Evolutionary conservation across 2,329 filamentous ascomycete genomes (phyloP).

Genomic region (Paecilomyces niveus): DNA sequence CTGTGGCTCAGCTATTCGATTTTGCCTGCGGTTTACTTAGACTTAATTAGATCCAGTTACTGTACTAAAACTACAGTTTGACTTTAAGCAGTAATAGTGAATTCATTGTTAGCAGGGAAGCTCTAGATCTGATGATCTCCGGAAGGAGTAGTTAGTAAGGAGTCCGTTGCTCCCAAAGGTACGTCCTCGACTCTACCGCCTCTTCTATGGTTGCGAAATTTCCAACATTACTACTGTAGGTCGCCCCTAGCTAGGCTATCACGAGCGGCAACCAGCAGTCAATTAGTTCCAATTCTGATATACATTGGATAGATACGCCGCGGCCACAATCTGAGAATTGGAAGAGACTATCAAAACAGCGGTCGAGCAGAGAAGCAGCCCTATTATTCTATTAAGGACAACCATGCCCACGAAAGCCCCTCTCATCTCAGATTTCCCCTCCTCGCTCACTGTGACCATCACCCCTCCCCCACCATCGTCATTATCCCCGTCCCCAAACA

Average conservation of each 20-base stretch:
- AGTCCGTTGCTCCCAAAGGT: neutral
- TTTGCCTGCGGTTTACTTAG: neutral
- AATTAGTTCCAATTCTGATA: neutral
- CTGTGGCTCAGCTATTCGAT: neutral
- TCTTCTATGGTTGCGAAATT: neutral
- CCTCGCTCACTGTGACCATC: constrained; percentile 32
- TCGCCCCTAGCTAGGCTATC: too few relatives aligned
- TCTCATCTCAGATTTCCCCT: constrained; percentile 40
- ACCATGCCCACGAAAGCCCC: constrained; percentile 32
- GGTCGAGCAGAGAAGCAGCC: neutral
- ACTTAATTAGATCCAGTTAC: neutral
- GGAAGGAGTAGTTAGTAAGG: neutral
- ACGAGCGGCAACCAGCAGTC: neutral
- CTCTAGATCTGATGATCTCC: too few relatives aligned
- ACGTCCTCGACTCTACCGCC: neutral
- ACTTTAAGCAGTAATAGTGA: neutral
- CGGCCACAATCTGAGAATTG: neutral
- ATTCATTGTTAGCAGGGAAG: neutral
- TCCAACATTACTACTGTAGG: too few relatives aligned
- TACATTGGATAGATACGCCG: neutral
- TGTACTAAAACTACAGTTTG: neutral
- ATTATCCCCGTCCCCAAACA: constrained; percentile 51
- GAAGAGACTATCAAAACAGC: neutral
- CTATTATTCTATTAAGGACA: constrained; percentile 1
- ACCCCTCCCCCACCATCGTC: constrained; percentile 34